Conservation (phyloP, 306 rosid genomes). For the Cucurbita maxima region DNA sequence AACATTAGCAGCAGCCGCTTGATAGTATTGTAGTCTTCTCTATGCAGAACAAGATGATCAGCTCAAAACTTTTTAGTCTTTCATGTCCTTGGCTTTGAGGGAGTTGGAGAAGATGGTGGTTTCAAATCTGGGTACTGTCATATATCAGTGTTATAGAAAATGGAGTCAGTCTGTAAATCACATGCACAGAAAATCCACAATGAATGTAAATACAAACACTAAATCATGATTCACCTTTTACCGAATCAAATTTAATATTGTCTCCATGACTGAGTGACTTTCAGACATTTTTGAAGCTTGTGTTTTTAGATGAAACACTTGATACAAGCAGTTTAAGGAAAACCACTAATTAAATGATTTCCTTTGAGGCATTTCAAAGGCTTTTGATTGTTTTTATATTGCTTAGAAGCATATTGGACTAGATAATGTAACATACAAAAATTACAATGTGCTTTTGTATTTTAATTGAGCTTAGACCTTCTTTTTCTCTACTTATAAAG, state of each 20-base stretch:
- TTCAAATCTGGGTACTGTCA: conserved; percentile 71
- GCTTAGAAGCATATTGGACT: not conserved
- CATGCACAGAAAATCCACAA: not conserved
- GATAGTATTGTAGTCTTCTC: not conserved
- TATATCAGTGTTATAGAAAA: not conserved
- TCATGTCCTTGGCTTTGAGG: conserved; percentile 44
- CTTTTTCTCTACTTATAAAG: not conserved
- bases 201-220: not conserved
- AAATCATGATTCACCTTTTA: not conserved
- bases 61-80: not conserved
- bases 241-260: not conserved
- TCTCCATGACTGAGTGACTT: not conserved
- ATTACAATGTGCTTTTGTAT: not conserved
- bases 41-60: not conserved
- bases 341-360: not conserved
- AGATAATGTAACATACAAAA: not conserved
- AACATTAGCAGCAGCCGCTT: not conserved
- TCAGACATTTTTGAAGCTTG: not conserved
- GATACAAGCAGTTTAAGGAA: not conserved
- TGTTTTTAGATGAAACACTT: not conserved
- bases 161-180: not conserved
- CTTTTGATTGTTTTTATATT: not conserved
- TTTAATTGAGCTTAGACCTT: not conserved
- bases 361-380: not conserved
- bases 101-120: conserved; percentile 70